Conservation (phyloP, 768 basidiomycete genomes). For the Mycena latifolia region DNA sequence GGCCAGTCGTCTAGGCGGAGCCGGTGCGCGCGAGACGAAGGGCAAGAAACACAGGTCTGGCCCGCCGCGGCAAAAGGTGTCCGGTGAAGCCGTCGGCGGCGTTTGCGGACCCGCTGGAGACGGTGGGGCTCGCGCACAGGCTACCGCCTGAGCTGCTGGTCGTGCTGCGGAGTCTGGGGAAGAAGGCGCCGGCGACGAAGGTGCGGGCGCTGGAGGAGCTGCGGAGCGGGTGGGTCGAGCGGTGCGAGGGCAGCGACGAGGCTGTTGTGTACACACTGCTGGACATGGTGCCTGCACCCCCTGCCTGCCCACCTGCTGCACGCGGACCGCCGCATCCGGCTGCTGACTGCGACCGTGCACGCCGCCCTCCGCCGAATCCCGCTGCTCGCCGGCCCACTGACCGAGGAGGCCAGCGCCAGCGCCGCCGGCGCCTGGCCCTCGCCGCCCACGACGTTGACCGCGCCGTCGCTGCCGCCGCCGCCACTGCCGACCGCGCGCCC, state of each 20-base stretch:
- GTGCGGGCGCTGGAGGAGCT: constrained; percentile 89
- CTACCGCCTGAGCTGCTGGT: constrained; percentile 88
- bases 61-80: constrained; percentile 86
- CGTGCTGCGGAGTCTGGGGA: constrained; percentile 82
- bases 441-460: constrained; percentile 80
- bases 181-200: constrained; percentile 92
- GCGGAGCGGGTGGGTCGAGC: constrained; percentile 72
- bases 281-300: constrained; percentile 86
- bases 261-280: constrained; percentile 53
- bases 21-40: constrained; percentile 56
- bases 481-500: constrained; percentile 11
- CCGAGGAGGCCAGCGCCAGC: constrained; percentile 56
- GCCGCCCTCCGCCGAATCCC: constrained; percentile 57
- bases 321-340: constrained; percentile 80
- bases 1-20: constrained; percentile 53
- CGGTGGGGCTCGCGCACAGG: constrained; percentile 78
- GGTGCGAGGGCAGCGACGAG: constrained; percentile 53
- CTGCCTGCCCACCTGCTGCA: constrained; percentile 86
- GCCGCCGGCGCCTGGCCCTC: constrained; percentile 74
- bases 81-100: constrained; percentile 83
- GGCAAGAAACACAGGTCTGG: constrained; percentile 64
- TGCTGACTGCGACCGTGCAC: constrained; percentile 72
- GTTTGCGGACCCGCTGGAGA: constrained; percentile 89
- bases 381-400: constrained; percentile 63
- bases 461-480: constrained; percentile 63